Evolutionary conservation across 495 filamentous ascomycete genomes (phyloP).

Genomic region (Penicillium crystallinum): DNA sequence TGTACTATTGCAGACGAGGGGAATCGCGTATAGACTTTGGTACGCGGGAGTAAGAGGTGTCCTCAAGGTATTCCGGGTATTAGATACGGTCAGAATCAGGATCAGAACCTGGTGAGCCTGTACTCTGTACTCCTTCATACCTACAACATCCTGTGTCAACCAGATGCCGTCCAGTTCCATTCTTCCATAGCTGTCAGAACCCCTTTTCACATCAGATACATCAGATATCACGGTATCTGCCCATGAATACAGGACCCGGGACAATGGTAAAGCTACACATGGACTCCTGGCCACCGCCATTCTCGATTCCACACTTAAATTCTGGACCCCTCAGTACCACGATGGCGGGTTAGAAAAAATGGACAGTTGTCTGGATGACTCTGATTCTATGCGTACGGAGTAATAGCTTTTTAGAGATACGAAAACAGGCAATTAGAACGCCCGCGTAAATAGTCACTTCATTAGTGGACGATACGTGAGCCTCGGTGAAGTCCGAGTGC

Average conservation of each 20-base stretch:
- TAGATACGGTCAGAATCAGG: background rate
- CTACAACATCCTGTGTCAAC: background rate
- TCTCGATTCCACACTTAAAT: background rate
- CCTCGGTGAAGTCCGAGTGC: too few relatives aligned
- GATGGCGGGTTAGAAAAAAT: background rate
- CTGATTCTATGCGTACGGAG: background rate
- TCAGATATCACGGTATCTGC: background rate
- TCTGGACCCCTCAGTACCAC: background rate
- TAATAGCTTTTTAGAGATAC: too few relatives aligned
- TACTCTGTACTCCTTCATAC: background rate
- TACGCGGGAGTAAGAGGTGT: too few relatives aligned
- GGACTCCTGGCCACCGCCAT: background rate
- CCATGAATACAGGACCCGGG: background rate
- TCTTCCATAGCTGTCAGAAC: background rate
- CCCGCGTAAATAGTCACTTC: too few relatives aligned
- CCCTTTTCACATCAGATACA: background rate
- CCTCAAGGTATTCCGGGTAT: background rate
- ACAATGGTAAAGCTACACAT: conserved; percentile 1
- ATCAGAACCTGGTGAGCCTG: background rate
- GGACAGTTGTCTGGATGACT: background rate
- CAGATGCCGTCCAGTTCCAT: background rate
- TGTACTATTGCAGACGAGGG: too few relatives aligned
- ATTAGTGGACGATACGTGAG: too few relatives aligned
- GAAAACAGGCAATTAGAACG: too few relatives aligned
- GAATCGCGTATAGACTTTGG: too few relatives aligned